phyloP scores from a whole-genome alignment of 2,329 filamentous ascomycete genomes.

The Phyllosticta ampelicida region DNA sequence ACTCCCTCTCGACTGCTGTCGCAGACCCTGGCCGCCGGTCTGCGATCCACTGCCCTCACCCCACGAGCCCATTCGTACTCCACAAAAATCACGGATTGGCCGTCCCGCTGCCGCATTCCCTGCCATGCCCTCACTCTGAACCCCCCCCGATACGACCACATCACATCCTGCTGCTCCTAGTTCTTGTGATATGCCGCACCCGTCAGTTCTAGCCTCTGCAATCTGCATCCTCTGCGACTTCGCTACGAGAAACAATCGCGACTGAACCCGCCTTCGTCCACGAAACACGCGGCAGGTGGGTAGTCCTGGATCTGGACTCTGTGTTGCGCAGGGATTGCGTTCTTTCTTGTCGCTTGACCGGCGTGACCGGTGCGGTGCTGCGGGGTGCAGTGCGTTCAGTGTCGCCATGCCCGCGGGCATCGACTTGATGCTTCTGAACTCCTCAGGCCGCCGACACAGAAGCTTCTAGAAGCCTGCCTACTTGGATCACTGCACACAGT shows the following conservation, averaged over 20 bases:
- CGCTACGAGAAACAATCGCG: not conserved
- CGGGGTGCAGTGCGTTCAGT: not conserved
- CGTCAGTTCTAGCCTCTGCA: not conserved
- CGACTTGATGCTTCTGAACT: not conserved
- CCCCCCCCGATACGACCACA: not conserved
- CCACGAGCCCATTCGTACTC: not conserved
- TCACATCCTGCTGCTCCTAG: not conserved
- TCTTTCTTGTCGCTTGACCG: not conserved
- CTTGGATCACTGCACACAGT: not conserved
- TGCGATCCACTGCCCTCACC: not conserved
- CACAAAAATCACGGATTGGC: not conserved
- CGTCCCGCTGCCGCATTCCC: conserved; percentile 9
- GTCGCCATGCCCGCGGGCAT: not conserved
- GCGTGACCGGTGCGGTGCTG: not conserved
- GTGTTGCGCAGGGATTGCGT: not conserved
- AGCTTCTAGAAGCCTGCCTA: not conserved
- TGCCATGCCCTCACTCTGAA: not conserved
- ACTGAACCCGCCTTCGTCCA: not conserved
- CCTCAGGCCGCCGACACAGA: not conserved
- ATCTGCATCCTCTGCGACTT: not conserved
- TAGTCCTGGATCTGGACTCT: not conserved
- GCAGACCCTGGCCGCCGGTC: not conserved
- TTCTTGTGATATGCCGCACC: not conserved
- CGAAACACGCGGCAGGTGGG: not conserved
- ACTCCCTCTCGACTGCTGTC: not conserved